phyloP scores from a whole-genome alignment of 73 alveolate species.

The Paramecium sexaurelia region DNA sequence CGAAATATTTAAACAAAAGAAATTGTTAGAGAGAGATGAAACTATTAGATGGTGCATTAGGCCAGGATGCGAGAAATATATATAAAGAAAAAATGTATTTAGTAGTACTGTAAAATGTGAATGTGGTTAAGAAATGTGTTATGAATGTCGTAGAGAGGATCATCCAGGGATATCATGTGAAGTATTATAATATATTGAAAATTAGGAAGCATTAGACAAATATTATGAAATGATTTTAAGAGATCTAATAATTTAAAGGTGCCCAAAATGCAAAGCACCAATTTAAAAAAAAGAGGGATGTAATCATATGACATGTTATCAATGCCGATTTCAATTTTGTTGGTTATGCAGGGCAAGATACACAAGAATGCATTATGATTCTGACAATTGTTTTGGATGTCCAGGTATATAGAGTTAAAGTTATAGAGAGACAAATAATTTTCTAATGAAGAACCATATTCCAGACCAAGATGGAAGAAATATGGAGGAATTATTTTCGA shows the following conservation, averaged over 20 bases:
- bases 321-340: constrained; percentile 32
- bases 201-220: constrained; percentile 40
- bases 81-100: neutral
- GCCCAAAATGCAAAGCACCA: constrained; percentile 55
- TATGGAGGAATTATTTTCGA: constrained; percentile 45
- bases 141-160: constrained; percentile 27
- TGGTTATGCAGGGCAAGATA: constrained; percentile 52
- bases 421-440: neutral
- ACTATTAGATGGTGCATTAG: constrained; percentile 47
- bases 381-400: constrained; percentile 54
- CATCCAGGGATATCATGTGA: constrained; percentile 47
- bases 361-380: constrained; percentile 56
- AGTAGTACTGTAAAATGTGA: neutral
- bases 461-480: constrained; percentile 27
- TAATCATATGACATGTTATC: constrained; percentile 53
- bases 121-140: constrained; percentile 54
- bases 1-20: neutral
- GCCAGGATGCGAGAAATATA: constrained; percentile 27
- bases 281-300: constrained; percentile 45
- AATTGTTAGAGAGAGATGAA: constrained; percentile 22
- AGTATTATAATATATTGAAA: neutral
- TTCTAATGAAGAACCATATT: neutral
- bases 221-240: neutral
- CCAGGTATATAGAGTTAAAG: constrained; percentile 13
- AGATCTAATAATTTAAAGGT: neutral